Conservation (phyloP, 208 protist genomes). For the Naegleria fowleri region DNA sequence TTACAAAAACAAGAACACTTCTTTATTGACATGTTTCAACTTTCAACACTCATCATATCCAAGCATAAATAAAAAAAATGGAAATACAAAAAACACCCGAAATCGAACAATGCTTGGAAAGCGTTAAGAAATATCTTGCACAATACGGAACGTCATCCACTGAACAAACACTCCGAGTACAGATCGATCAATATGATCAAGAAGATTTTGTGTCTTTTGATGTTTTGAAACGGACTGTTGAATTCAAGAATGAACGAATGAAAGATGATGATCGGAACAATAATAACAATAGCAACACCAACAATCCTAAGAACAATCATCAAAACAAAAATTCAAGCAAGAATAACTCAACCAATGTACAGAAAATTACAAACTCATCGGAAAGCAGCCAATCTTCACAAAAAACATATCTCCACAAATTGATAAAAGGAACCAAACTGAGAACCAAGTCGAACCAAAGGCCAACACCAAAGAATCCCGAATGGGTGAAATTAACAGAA, state of each 20-base stretch:
- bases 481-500: background rate
- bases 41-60: too few relatives aligned
- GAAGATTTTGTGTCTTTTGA: background rate
- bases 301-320: too few relatives aligned
- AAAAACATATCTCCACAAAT: conserved; percentile 1
- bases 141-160: background rate
- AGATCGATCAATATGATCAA: background rate
- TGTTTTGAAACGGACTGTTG: background rate
- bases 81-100: background rate
- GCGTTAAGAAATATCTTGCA: background rate
- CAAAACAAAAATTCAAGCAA: too few relatives aligned
- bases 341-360: too few relatives aligned
- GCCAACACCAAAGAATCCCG: background rate
- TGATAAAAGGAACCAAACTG: background rate
- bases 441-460: too few relatives aligned
- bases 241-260: background rate
- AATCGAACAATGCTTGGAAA: background rate
- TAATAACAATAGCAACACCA: too few relatives aligned
- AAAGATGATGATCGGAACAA: background rate
- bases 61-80: background rate
- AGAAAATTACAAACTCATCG: too few relatives aligned
- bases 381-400: background rate
- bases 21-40: too few relatives aligned
- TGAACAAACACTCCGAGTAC: background rate
- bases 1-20: too few relatives aligned